Base-by-base conservation (phyloP, 2,329 filamentous ascomycete genomes). In the Colletotrichum viniferum region DNA sequence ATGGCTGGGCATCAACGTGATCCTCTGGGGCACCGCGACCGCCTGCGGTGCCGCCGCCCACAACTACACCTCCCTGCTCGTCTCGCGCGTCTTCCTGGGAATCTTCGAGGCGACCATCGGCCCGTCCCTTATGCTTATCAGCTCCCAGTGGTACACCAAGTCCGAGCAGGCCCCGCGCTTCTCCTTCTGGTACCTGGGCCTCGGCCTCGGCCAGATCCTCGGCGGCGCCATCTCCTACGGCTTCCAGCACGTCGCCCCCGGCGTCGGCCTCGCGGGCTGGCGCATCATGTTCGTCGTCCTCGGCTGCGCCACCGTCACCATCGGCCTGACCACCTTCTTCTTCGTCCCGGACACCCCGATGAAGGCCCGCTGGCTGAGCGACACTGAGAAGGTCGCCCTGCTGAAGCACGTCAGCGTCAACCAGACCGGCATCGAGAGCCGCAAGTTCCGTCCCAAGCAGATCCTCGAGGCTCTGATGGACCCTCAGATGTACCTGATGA, bases 51-150 rank as follows among this genome's bases (percentile, higher is more conserved):
- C 89, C 1, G 90, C 89, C 4, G 87, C 88, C 16, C 85, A 86
- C 66, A 87, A 88, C 80, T 92, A 91, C 79, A 84, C 81, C 26
- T 87, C 87, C 0, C 82, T 93, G 9, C 85, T 92, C 5, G 87
- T 87, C 21, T 87, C 89, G 1, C 87, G 91, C 14, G 84, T 92
- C 77, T 90, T 92, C 77, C 84, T 93, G 2, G 91, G 91, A 36
- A 87, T 91, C 65, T 92, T 92, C 73, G 91, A 90, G 80, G 89
- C 91, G 4, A 90, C 89, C 4, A 89, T 92, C 70, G 89, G 88
- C 3, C 92, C 91, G 2, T 91, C 88, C 1, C 81, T 92, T 71
- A 90, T 92, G 84, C 85, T 93, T 68, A 89, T 93, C 78, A 91
- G 88, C 77, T 90, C 88, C 72, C 87, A 90, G 79, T 92, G 89